Base-by-base conservation (phyloP, 352 stramenopile genomes). In the Pythium phragmiticola region DNA sequence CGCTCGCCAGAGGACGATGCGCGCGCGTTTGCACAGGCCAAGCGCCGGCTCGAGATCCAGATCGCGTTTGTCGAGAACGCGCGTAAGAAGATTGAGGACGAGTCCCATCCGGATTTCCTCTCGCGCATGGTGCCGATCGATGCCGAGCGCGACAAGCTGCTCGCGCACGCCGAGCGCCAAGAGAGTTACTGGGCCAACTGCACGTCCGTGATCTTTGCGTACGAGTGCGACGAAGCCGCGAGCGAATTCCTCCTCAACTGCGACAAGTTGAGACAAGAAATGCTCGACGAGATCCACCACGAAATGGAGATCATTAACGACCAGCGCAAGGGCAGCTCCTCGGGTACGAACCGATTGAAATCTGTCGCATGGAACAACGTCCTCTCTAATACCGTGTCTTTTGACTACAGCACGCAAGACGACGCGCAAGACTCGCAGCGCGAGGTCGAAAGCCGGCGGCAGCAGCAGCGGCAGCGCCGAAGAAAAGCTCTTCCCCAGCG, bases 221-320 rank as follows among this genome's bases (percentile, higher is more conserved):
- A 93, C 62, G 84, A 93, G 63, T 90, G 84, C 62, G 80, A 93
- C 21, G 80, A 93, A 56, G 84, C 84, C 23, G 84, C 78, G 45
- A 87, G 81, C 42, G 84, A 93, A 69, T 93, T 84, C 47, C 68
- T 87, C 47, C 57, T 90, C 58, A 77, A 82, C 33, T 94, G 85
- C 65, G 84, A 89, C 39, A 90, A 89, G 63, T 66, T 94, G 54
- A 81, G 84, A 19, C 79, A 92, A 26, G 83, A 92, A 60, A 94
- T 94, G 85, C 72, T 94, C 26, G 83, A 92, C 28, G 85, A 94
- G 68, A 94, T 94, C 70, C 79, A 91, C 46, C 74, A 91, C 42
- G 85, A 94, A 70, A 92, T 94, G 71, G 82, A 94, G 63, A 87
- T 90, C 56, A 73, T 91, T 33, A 72, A 84, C 48, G 84, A 89